Conservation (phyloP, 345 rosid genomes). For the Carallia brachiata region DNA sequence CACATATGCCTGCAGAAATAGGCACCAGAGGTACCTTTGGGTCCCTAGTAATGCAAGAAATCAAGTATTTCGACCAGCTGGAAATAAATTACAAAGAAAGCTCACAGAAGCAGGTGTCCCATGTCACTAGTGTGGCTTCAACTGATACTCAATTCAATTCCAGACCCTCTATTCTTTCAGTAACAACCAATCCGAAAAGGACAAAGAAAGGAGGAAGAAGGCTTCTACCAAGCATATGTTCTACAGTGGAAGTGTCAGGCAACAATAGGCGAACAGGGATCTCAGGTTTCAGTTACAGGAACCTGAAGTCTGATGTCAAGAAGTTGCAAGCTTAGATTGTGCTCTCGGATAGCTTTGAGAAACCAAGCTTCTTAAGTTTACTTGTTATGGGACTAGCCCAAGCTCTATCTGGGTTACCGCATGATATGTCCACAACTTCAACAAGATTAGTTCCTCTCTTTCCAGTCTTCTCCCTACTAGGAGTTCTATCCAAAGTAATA, state of each 20-base stretch:
- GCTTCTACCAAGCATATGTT: conserved; percentile 53
- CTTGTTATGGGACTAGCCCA: conserved; percentile 75
- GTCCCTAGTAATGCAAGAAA: conserved; percentile 55
- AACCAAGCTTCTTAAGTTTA: conserved; percentile 87
- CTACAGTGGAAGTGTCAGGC: conserved; percentile 56
- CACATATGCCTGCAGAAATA: conserved; percentile 41
- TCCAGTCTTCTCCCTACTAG: conserved; percentile 47
- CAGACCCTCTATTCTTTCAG: conserved; percentile 24
- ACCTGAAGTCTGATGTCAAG: conserved; percentile 53
- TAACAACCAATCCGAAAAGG: conserved; percentile 38
- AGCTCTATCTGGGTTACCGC: conserved; percentile 72
- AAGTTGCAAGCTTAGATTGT: conserved; percentile 49
- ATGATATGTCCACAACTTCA: conserved; percentile 83
- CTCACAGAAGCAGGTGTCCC: conserved; percentile 31
- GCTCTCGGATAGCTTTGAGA: conserved; percentile 85
- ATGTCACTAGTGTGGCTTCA: conserved; percentile 19
- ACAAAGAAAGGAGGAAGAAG: conserved; percentile 46
- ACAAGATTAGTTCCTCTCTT: conserved; percentile 64
- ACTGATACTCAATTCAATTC: conserved; percentile 22
- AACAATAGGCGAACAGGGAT: conserved; percentile 32
- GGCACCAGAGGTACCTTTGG: conserved; percentile 63
- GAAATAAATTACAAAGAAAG: conserved; percentile 32
- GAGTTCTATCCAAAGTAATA: conserved; percentile 54
- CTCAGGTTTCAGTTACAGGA: conserved; percentile 46
- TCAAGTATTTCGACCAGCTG: conserved; percentile 46